These are phyloP conservation scores for Coffea humblotiana DNA, from an alignment of 305 asterid species.

Conservation along the genomic window DNA sequence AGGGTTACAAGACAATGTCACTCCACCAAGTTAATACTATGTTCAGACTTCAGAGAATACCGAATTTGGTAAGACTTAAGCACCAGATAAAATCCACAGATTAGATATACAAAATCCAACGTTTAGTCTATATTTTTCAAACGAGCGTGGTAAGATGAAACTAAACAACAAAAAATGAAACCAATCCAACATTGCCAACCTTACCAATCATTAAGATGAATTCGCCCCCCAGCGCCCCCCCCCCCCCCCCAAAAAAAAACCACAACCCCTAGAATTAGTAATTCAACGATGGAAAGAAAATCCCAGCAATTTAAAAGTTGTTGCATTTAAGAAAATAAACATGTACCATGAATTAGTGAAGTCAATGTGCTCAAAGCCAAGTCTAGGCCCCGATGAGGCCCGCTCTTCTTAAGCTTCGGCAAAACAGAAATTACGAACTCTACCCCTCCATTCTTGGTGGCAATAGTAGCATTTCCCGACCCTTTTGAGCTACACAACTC, in stretches of 20 bases:
- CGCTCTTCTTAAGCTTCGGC: conserved; percentile 48
- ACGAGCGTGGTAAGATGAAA: no score
- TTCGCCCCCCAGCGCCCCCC: no score
- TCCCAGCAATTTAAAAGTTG: no score
- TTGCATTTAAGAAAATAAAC: no score
- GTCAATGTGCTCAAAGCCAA: conserved; percentile 61
- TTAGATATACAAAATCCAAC: no score
- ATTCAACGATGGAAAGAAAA: no score
- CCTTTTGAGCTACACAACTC: conserved; percentile 47
- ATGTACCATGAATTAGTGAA: conserved; percentile 70
- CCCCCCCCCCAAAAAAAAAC: no score
- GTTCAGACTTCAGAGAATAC: not conserved
- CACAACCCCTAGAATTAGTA: no score
- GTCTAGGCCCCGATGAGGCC: conserved; percentile 43
- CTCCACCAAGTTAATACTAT: not conserved
- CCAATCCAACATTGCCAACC: not conserved
- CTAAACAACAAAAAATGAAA: not conserved
- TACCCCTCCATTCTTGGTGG: conserved; percentile 70
- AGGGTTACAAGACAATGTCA: not conserved
- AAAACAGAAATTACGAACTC: conserved; percentile 52
- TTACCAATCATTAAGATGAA: no score
- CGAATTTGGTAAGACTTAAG: not conserved
- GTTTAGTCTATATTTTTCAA: no score
- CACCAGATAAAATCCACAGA: not conserved
- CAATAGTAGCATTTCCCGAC: conserved; percentile 73